phyloP scores from a whole-genome alignment of 768 basidiomycete species.

The Amylocystis lapponica region DNA sequence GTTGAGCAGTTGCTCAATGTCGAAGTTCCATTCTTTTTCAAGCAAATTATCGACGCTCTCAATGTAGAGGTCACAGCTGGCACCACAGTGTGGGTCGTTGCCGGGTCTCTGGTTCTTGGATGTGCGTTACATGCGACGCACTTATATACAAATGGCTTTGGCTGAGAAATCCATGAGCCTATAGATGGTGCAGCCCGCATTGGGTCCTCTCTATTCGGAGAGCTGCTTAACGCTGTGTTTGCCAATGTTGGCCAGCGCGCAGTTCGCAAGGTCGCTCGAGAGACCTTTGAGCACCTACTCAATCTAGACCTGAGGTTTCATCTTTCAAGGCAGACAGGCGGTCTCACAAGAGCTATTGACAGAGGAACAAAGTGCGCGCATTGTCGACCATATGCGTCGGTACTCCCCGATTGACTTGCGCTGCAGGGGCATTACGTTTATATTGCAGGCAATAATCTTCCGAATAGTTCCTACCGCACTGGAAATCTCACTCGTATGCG shows the following conservation, averaged over 20 bases:
- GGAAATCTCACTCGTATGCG: conserved; percentile 95
- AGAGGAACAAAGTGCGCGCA: conserved; percentile 85
- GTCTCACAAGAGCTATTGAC: conserved; percentile 93
- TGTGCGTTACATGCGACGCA: conserved; percentile 50
- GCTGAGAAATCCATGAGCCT: no score
- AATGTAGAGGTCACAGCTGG: conserved; percentile 73
- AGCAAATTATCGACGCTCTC: conserved; percentile 81
- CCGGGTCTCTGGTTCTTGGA: conserved; percentile 84
- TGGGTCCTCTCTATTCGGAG: conserved; percentile 84
- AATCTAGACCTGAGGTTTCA: conserved; percentile 91
- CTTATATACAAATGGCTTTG: neutral
- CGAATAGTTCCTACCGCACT: conserved; percentile 94
- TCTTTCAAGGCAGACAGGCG: conserved; percentile 89
- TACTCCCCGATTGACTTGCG: neutral
- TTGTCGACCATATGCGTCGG: neutral
- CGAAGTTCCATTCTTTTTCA: conserved; percentile 97
- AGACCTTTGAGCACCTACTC: conserved; percentile 91
- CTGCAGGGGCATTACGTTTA: conserved; percentile 88
- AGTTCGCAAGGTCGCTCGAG: conserved; percentile 90
- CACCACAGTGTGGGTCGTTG: conserved; percentile 86
- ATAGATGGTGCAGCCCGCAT: conserved; percentile 89
- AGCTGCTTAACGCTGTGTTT: conserved; percentile 92
- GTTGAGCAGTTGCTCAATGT: conserved; percentile 74
- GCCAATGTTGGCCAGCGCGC: conserved; percentile 94
- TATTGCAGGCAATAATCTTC: conserved; percentile 89